Base-by-base conservation (phyloP, 352 stramenopile species). In the Elongisporangium anandrum region DNA sequence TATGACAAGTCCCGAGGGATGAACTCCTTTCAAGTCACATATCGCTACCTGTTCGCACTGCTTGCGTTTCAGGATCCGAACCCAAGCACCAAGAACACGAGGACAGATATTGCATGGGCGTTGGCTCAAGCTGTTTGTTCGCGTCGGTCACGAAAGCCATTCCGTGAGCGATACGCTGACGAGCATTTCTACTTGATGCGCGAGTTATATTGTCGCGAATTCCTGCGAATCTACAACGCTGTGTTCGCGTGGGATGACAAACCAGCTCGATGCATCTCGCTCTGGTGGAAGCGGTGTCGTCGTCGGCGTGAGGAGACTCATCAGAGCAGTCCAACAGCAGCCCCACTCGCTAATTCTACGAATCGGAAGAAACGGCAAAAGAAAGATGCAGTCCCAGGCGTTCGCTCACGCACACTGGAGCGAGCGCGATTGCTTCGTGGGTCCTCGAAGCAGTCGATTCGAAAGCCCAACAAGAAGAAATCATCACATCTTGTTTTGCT, bases 221-320 rank as follows among this genome's bases (percentile, higher is more conserved):
- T 81, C 23, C 63, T 60, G 26, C 48, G 48, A 4, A 80, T 84
- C 50, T 75, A 80, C 50, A 55, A 58, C 13, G 57, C 53, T 5
- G 59, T 76, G 16, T 81, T 84, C 49, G 64, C 54, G 8, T 76
- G 70, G 69, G 38, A 78, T n/a, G 72, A 76, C 41, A 57, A 38
- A 1, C 72, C 62, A 38, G 70, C 69, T 24, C 41, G 51, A 15
- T 63, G 49, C n/a, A 73, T 84, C 57, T 63, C 56, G 20, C 51
- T 53, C 1, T 77, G 73, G 56, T 84, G 75, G 75, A 68, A 57
- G 34, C 54, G 48, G 16, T 56, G 50, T 34, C 38, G 19, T 16
- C 54, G 16, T 59, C 52, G 53, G 1, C n/a, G 7, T 24, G 21
- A 48, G 20, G 51, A 9, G 50, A 68, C 24, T 41, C 48, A 29